phyloP scores from a whole-genome alignment of 1,284 basidiomycete genomes.

The Apiotrichum sp. region DNA sequence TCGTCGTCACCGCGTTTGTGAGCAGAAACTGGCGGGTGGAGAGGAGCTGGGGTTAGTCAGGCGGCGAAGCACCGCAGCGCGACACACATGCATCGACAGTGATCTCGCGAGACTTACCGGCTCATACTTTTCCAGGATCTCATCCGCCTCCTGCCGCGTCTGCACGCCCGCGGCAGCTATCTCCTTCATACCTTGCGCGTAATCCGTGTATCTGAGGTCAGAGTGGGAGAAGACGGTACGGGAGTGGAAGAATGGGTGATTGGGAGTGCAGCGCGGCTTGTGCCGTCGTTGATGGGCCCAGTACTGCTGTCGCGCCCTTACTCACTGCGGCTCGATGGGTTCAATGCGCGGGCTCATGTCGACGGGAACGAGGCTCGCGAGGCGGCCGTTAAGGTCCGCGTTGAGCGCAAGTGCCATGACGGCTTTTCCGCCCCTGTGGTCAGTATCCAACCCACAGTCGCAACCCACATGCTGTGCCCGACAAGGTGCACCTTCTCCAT shows the following conservation, averaged over 20 bases:
- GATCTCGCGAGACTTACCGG: slow-evolving; percentile 23
- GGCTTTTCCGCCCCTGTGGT: slow-evolving; percentile 52
- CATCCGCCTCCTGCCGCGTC: slow-evolving; percentile 51
- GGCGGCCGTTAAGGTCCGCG: slow-evolving; percentile 33
- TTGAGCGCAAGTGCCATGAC: slow-evolving; percentile 52
- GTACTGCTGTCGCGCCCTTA: background rate
- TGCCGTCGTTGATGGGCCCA: too few relatives aligned
- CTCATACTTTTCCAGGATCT: slow-evolving; percentile 49
- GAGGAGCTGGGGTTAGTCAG: slow-evolving; percentile 41
- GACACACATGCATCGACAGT: too few relatives aligned
- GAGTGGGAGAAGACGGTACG: too few relatives aligned
- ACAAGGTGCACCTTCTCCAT: slow-evolving; percentile 49
- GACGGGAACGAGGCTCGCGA: slow-evolving; percentile 50
- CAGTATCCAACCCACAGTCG: background rate
- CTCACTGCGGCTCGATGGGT: slow-evolving; percentile 51
- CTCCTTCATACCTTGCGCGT: slow-evolving; percentile 50
- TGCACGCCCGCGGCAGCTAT: slow-evolving; percentile 47
- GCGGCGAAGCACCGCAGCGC: background rate
- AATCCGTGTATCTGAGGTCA: slow-evolving; percentile 33
- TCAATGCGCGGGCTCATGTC: slow-evolving; percentile 54
- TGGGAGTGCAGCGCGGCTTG: too few relatives aligned
- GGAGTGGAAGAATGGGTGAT: too few relatives aligned
- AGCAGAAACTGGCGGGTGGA: slow-evolving; percentile 54
- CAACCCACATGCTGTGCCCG: slow-evolving; percentile 53
- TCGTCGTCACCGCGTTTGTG: slow-evolving; percentile 49